Evolutionary conservation across 78 protist genomes (phyloP), one percentile per base, ranked within the genome.

Genomic region (Polysphondylium violaceum): DNA sequence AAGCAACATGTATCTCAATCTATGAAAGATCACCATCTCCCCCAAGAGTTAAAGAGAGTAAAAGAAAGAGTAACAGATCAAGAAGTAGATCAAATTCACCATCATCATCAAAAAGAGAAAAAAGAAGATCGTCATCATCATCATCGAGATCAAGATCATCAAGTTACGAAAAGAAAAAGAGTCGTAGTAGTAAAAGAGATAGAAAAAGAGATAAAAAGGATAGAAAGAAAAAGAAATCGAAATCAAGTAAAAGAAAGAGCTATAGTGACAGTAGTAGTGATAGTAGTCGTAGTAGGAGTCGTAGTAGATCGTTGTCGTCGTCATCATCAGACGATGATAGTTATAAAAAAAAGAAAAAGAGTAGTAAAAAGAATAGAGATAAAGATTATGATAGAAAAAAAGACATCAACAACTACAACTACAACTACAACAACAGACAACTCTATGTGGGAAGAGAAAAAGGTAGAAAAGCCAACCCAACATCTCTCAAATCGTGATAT

Each of bases 391-490:
- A 16, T 17, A 60, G 31, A 60, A 33, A 60, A 29, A 64, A 35
- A 35, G 68, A 31, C 72, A 64, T 21, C 9, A 64, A 6, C 40
- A 63, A 8, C 72, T 25, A 36, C 31, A 64, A 61, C 36, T 33
- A 21, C 23, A 23, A 33, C 3, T 27, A 23, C 53, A 65, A n/a
- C n/a, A n/a, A n/a, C n/a, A 21, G 75, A 64, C 19, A 4, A 27
- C 11, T 68, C 88, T 29, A 36, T 60, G 88, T 79, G 88, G 88
- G 76, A 51, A 71, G 77, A 36, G 2, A 61, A 79, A 19, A 74
- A 50, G 14, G 41, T 47, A 33, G 69, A 79, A 44, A 50, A 79
- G 40, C 61, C 23, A 12, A 8, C 58, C 0, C 51, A 31, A 31
- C 5, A 43, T 0, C 33, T 65, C 2, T 43, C 88, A 7, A 58